phyloP scores from a whole-genome alignment of 805 yeast genomes.

The Saturnispora besseyi region DNA sequence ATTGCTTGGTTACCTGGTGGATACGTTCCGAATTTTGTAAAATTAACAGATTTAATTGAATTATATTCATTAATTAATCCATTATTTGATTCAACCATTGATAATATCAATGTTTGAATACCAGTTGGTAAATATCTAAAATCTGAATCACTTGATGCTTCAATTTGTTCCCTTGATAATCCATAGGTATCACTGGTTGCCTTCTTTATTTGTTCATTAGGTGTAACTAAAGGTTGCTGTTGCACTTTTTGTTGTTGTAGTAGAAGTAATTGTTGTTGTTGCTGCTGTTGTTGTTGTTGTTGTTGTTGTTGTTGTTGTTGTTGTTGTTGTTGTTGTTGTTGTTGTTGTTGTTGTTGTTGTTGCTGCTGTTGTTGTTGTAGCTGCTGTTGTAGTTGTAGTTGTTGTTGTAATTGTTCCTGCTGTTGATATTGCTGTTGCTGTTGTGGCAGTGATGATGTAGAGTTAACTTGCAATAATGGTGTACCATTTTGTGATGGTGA shows the following conservation, averaged over 20 bases:
- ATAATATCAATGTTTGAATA: slow-evolving; percentile 26
- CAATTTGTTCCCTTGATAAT: not conserved
- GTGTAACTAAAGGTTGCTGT: not conserved
- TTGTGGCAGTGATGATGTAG: not conserved
- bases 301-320: not conserved
- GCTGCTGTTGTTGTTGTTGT: not conserved
- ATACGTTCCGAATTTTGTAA: slow-evolving; percentile 19
- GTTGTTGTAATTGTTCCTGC: not conserved
- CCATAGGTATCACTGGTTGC: not conserved
- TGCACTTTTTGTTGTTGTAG: not conserved
- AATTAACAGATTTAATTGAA: slow-evolving; percentile 14
- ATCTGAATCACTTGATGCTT: slow-evolving; percentile 16
- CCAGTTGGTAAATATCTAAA: slow-evolving; percentile 30
- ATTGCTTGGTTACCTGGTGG: slow-evolving; percentile 29
- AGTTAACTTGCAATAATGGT: not conserved
- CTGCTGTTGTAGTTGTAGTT: not conserved
- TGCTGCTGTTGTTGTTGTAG: not conserved
- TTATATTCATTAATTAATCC: slow-evolving; percentile 13
- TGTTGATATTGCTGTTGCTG: not conserved
- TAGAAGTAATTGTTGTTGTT: not conserved
- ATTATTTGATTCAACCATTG: slow-evolving; percentile 21
- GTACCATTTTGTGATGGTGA: slow-evolving; percentile 3
- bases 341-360: not conserved
- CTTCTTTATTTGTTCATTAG: not conserved
- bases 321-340: not conserved